Conservation (phyloP, 306 rosid species). For the Dryas alaskensis region DNA sequence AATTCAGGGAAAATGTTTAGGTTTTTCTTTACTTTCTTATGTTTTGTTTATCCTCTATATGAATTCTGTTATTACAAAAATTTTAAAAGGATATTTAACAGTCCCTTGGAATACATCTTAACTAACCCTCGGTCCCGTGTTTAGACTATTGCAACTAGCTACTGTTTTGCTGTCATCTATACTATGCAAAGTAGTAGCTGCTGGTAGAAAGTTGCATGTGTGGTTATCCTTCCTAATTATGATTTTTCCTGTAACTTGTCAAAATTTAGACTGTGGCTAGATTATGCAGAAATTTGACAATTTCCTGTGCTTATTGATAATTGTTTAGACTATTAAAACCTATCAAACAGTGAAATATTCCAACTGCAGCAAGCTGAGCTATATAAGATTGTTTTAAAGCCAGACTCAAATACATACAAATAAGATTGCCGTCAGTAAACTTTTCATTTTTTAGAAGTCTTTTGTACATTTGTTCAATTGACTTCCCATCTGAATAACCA, state of each 20-base stretch:
- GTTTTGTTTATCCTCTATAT: not conserved
- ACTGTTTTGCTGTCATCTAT: not conserved
- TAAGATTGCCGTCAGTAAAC: not conserved
- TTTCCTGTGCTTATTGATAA: not conserved
- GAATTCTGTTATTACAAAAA: not conserved
- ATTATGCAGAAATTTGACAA: not conserved
- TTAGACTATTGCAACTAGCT: not conserved
- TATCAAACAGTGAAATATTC: not conserved
- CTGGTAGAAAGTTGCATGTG: not conserved
- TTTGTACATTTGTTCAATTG: not conserved
- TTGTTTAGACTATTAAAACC: not conserved
- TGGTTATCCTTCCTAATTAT: not conserved
- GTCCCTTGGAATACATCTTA: not conserved
- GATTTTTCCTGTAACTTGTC: not conserved
- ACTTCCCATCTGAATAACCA: constrained; percentile 3
- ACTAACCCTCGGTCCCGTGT: not conserved
- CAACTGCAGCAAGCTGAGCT: not conserved
- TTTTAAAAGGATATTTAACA: not conserved
- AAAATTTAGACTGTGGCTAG: not conserved
- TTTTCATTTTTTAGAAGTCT: not conserved
- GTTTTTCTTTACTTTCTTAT: not conserved
- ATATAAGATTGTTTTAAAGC: not conserved
- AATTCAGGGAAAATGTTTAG: too few relatives aligned
- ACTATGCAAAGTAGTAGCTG: not conserved
- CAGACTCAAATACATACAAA: not conserved